Base-by-base conservation (phyloP, 2,329 filamentous ascomycete genomes). In the Calonectria fujianensis region DNA sequence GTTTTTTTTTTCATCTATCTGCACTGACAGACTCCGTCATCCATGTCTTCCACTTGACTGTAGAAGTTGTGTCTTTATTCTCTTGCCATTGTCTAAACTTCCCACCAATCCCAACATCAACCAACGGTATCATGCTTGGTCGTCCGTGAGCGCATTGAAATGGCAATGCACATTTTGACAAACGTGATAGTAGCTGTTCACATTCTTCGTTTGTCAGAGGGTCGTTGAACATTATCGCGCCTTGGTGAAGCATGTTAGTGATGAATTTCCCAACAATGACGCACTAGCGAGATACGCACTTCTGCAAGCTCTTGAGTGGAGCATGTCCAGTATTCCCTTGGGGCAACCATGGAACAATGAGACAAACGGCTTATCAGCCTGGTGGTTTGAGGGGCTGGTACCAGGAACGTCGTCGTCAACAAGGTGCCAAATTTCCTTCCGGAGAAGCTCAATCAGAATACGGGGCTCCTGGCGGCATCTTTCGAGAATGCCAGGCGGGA, bases 141-240 rank as follows among this genome's bases (percentile, higher is more conserved):
- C 93, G 88, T 0, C 95, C 95, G 86, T 97, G 95, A 1, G 95
- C 95, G 84, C 95, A 97, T 82, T 95, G 93, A 77, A 97, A 97
- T 0, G 95, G 95, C 75, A 96, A 95, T 0, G 87, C 88, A 77
- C 94, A 96, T 0, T 80, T 81, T 0, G 90, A 88, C n/a, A 97
- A 85, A 4, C 87, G 87, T 2, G 70, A 74, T 0, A 96, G 82
- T 41, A 97, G 83, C 0, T 83, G 81, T 13, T 85, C 78, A 78
- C 95, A 96, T 76, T 95, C 89, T 0, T 87, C 84, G 0, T 82
- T 76, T 0, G 87, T 88, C 10, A 97, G 85, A 8, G 85, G 81
- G 80, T 97, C 95, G 78, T 96, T 96, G 85, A 97, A 97, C 94
- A 96, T 96, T 82, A 97, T 92, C 3, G 95, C 94, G 45, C 87